Base-by-base conservation (phyloP, 345 rosid species). In the Excoecaria agallocha region DNA sequence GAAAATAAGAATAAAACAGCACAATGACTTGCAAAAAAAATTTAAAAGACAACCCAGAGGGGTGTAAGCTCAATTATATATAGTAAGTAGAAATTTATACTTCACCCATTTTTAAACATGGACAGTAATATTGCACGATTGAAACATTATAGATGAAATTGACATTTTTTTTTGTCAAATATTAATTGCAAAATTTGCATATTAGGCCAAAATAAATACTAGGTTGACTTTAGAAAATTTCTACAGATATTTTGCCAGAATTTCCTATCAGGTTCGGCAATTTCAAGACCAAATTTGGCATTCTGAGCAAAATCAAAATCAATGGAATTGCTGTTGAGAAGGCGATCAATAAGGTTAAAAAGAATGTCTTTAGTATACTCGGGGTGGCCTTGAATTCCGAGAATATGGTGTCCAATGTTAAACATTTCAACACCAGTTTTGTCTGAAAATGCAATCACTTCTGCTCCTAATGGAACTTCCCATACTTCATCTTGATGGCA, bases 351-450 rank as follows among this genome's bases (percentile, higher is more conserved):
- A 73, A 94, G 88, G 74, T 84, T 83, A 65, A 13, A 78, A 57
- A 94, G 85, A 63, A 94, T 92, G 83, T 91, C 97, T 63, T 84
- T 89, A 80, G 92, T 87, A 80, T 92, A 91, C 77, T 94, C 98
- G 12, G 95, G 97, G 71, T 94, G 97, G 35, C 98, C 97, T 85
- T 94, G 98, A 74, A 94, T 85, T n/a, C 97, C 95, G 52, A 91
- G 75, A 56, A 94, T 83, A 73, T 82, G 97, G 39, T 86, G 83
- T 12, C 87, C 94, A 16, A 92, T 77, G 0, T 70, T 20, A 52
- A 77, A 92, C 90, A 92, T 89, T 72, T 94, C 98, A 5, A 94
- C 89, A 11, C 89, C 89, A 55, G 93, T 92, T 61, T 87, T 92
- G 7, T 85, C 87, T 5, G 98, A 94, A 77, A 83, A 91, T 3